Evolutionary conservation across 2,329 filamentous ascomycete genomes (phyloP), one percentile per base, ranked within the genome.

Genomic region (Hypoxylon rubiginosum): DNA sequence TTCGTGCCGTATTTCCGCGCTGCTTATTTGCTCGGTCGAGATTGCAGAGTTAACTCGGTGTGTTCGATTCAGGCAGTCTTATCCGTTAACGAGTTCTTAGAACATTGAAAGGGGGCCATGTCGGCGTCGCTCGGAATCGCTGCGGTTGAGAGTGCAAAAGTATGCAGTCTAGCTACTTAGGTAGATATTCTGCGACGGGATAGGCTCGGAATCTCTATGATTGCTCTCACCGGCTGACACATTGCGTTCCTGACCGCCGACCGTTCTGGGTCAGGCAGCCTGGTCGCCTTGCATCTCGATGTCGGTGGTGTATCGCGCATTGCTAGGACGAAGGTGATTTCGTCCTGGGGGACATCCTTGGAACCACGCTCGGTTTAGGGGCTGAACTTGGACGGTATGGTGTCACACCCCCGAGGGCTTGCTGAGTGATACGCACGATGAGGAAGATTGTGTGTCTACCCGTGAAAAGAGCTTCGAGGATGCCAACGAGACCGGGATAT

Each of bases 51-150:
- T n/a, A 58, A 53, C 7, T 9, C 43, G n/a, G 19, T 17, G 15
- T 26, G 24, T 64, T 55, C 6, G 39, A 52, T 48, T 15, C 28
- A n/a, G 57, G 58, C 36, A 62, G 15, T n/a, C 21, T 19, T 53
- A 52, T 46, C 46, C 62, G 50, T 46, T 26, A 30, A 28, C 24
- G 13, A 24, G 13, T n/a, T 21, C 34, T 19, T 4, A 6, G 13
- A 32, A 26, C 11, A n/a, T 13, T 36, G n/a, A 4, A 39, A 39
- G 3, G n/a, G n/a, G n/a, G n/a, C 15, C 19, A 19, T 19, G 15
- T 67, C 65, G 66, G 63, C 17, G n/a, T 52, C 48, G 7, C 36
- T 68, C 66, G 66, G 66, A 50, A 61, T 61, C 28, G 41, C 8
- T 49, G 21, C 21, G n/a, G 48, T 50, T n/a, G 36, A 51, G 36